Conservation (phyloP, 345 rosid genomes). For the Adansonia digitata region DNA sequence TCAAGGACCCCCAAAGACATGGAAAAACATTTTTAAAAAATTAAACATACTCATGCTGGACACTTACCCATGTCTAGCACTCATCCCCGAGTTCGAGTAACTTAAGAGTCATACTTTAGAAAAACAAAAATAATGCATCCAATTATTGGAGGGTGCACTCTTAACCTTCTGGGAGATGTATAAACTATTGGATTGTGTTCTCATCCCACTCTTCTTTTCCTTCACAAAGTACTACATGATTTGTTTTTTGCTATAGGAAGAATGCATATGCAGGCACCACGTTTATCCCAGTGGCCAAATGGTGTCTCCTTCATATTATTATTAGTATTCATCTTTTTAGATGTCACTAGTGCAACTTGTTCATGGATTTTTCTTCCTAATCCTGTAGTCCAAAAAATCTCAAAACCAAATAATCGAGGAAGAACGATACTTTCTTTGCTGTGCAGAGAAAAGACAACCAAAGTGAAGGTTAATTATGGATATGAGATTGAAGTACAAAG, state of each 20-base stretch:
- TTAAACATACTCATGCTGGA: no score
- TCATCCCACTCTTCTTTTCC: background rate
- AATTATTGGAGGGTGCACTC: background rate
- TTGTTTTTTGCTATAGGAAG: background rate
- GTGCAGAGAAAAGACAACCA: background rate
- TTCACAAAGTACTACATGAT: background rate
- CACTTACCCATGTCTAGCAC: no score
- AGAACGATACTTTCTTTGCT: background rate
- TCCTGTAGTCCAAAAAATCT: background rate
- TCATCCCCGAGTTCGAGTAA: no score
- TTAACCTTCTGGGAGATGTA: background rate
- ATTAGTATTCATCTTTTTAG: background rate
- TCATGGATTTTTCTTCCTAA: conserved; percentile 1
- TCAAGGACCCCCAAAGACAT: no score
- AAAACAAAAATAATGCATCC: conserved; percentile 3
- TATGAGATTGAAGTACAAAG: background rate
- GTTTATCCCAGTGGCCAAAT: background rate
- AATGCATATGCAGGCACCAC: background rate
- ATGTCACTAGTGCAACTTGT: background rate
- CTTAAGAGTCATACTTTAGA: background rate
- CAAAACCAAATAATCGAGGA: background rate
- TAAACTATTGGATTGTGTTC: conserved; percentile 5
- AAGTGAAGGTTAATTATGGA: background rate
- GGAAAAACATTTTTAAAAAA: no score
- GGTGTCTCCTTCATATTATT: background rate